phyloP scores from a whole-genome alignment of 306 rosid genomes.

The Malus orientalis region DNA sequence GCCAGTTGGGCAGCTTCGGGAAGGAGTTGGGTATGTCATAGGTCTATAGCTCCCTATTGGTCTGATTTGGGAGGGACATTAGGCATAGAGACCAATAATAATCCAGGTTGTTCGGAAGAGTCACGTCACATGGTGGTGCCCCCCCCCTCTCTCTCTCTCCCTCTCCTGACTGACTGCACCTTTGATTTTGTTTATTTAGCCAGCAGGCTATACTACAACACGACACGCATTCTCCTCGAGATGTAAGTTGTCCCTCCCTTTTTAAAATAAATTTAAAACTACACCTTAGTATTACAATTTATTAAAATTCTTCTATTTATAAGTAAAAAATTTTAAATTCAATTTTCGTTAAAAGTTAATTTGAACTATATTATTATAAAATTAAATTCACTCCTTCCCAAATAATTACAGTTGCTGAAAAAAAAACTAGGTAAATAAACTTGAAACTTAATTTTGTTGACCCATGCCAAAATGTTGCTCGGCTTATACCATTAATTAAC shows the following conservation, averaged over 20 bases:
- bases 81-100: not conserved
- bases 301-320: no score
- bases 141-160: no score
- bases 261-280: no score
- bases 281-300: no score
- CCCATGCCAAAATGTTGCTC: no score
- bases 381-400: no score
- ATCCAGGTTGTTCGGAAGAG: not conserved
- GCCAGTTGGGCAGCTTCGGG: slow-evolving; percentile 25
- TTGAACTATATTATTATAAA: rapidly evolving
- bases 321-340: rapidly evolving
- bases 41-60: not conserved
- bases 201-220: slow-evolving; percentile 26
- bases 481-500: no score
- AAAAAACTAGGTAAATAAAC: no score
- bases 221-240: slow-evolving; percentile 16
- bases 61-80: not conserved
- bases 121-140: slow-evolving; percentile 6
- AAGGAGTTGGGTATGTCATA: not conserved
- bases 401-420: no score
- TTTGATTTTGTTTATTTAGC: not conserved
- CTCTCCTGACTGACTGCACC: not conserved
- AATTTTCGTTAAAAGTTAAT: no score
- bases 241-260: not conserved
- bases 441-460: no score